Conservation (phyloP, 164 flowering plant genomes). For the Tetracentron sinense region DNA sequence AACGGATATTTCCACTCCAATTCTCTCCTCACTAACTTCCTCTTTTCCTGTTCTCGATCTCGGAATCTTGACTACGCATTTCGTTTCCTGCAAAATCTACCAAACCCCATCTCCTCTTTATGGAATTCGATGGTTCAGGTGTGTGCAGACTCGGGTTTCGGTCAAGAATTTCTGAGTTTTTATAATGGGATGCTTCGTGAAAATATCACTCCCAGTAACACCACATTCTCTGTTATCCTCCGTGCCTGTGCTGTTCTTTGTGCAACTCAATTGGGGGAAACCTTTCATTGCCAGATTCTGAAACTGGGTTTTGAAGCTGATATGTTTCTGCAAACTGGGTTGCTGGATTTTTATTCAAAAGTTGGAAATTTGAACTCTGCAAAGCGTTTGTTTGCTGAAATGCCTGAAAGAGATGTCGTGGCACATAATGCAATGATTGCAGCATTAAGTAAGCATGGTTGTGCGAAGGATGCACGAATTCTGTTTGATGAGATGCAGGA, state of each 20-base stretch:
- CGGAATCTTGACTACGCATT: neutral
- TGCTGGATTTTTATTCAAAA: neutral
- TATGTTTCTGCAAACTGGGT: neutral
- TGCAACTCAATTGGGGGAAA: neutral
- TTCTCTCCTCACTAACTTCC: neutral
- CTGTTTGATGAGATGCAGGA: neutral
- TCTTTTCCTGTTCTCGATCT: neutral
- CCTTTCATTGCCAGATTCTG: neutral
- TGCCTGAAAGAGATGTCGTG: neutral
- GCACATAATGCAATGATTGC: neutral
- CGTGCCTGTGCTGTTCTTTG: too few relatives aligned
- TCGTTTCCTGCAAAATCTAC: neutral
- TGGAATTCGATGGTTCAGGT: neutral
- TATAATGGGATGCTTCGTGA: neutral
- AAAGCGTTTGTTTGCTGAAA: neutral
- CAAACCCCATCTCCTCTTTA: neutral
- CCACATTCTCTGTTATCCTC: neutral
- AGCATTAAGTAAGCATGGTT: neutral
- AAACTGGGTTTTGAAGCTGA: neutral
- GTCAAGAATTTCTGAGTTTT: neutral
- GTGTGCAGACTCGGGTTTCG: neutral
- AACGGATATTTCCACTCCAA: neutral
- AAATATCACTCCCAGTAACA: neutral
- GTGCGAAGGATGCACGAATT: neutral
- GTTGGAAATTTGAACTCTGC: neutral